Evolutionary conservation across 2,329 filamentous ascomycete genomes (phyloP).

Genomic region (Endoconidiophora laricicola): DNA sequence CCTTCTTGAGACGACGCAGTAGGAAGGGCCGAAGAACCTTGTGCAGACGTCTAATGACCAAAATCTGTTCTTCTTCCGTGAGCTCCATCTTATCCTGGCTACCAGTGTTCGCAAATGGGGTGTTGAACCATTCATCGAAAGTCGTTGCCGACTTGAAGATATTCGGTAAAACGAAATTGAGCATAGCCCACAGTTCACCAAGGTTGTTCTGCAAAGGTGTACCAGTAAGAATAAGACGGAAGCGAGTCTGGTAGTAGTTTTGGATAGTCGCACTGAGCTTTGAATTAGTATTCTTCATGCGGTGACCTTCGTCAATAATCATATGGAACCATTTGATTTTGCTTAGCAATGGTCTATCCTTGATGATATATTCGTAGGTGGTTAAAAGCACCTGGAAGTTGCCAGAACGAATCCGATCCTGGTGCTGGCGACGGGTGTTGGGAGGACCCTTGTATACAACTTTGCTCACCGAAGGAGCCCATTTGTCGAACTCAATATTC

Average conservation of each 20-base stretch:
- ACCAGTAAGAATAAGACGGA: conserved; percentile 91
- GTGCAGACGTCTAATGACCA: conserved; percentile 94
- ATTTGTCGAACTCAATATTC: conserved; percentile 98
- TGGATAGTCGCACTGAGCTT: conserved; percentile 92
- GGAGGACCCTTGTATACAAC: conserved; percentile 97
- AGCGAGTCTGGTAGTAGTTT: conserved; percentile 86
- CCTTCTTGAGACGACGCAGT: conserved; percentile 95
- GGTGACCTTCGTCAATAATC: conserved; percentile 98
- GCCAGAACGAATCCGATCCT: conserved; percentile 85
- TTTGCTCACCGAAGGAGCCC: conserved; percentile 73
- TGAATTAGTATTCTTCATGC: conserved; percentile 97
- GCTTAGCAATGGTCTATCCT: conserved; percentile 83
- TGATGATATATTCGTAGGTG: conserved; percentile 99
- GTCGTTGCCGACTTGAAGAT: conserved; percentile 99
- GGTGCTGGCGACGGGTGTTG: conserved; percentile 69
- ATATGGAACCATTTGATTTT: conserved; percentile 99
- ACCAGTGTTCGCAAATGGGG: conserved; percentile 94
- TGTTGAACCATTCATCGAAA: conserved; percentile 99
- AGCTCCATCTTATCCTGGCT: conserved; percentile 98
- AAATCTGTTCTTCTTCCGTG: conserved; percentile 97
- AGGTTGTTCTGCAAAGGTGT: conserved; percentile 96
- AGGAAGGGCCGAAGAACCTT: conserved; percentile 96
- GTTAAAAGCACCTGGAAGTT: conserved; percentile 93
- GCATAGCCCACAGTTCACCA: conserved; percentile 87
- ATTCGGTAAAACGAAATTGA: conserved; percentile 94